Evolutionary conservation across 805 yeast species (phyloP), one percentile per base, ranked within the genome.

Genomic region (Candida sanyiensis): DNA sequence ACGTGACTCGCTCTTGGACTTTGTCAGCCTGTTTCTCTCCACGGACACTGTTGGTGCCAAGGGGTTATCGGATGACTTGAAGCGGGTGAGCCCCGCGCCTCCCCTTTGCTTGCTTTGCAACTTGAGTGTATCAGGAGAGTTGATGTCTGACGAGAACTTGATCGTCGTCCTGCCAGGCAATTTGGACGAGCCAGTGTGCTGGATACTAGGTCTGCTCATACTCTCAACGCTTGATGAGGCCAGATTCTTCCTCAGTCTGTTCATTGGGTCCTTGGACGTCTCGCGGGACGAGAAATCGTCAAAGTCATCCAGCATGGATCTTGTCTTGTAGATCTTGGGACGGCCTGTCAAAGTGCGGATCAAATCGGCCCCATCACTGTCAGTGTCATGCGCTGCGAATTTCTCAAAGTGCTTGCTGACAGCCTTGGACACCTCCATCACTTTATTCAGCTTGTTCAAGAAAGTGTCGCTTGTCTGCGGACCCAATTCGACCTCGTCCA

Each of bases 301-400:
- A 24, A 48, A 35, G 5, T 46, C 54, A 39, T 53, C 58, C 37
- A 55, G 38, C 56, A 55, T 49, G 7, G 59, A 55, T 35, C 46
- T 52, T 3, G 39, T 38, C 26, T 46, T 50, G 21, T 39, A 41
- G 3, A 53, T 21, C 13, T 40, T 37, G 3, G 58, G 56, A 61
- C 50, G 19, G 7, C 70, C 73, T 0, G 74, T 68, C 18, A 69
- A 47, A 0, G 66, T 56, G 23, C 73, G 55, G 21, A 70, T 68
- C 15, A 69, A 45, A 27, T 59, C 60, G 0, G 67, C 69, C 12
- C 65, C 62, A 36, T 61, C 66, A 7, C 39, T 28, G n/a, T 17
- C 28, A 20, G 20, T 28, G 15, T 65, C 69, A 17, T 44, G 43
- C 23, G 45, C 51, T 3, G 68, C 67, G n/a, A 62, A 59, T 28